Percentiles rank a stretch among this genome's conserved stretches.
Evolutionary conservation across 2,329 filamentous ascomycete genomes (phyloP).

Genomic region (Alternaria sp.): DNA sequence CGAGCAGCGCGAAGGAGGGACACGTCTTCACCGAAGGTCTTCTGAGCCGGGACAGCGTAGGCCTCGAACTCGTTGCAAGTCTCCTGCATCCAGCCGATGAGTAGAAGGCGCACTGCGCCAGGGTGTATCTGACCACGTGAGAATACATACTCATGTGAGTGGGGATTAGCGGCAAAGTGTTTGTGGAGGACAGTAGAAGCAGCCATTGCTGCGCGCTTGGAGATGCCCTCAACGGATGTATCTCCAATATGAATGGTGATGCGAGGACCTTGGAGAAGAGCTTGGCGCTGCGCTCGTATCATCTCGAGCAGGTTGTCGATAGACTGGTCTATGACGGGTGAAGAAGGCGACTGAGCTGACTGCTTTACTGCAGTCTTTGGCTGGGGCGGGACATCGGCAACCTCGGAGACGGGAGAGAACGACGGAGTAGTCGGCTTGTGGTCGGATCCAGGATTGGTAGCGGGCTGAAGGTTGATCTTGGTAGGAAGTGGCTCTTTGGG

Average conservation of each 20-base stretch:
- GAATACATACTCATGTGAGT: slow-evolving; percentile 7
- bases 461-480: background rate
- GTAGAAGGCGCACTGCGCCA: slow-evolving; percentile 9
- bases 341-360: background rate
- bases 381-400: background rate
- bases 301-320: slow-evolving; percentile 10
- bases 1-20: slow-evolving; percentile 14
- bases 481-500: background rate
- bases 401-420: background rate
- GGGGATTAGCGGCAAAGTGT: slow-evolving; percentile 13
- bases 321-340: slow-evolving; percentile 2
- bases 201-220: slow-evolving; percentile 24
- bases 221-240: background rate
- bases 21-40: slow-evolving; percentile 10
- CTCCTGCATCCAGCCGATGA: slow-evolving; percentile 11
- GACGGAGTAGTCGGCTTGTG: background rate
- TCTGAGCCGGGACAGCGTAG: background rate
- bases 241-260: slow-evolving; percentile 15
- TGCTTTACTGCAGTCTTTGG: background rate
- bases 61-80: slow-evolving; percentile 14
- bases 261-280: slow-evolving; percentile 8
- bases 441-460: background rate
- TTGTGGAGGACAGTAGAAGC: slow-evolving; percentile 12
- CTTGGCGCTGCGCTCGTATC: slow-evolving; percentile 13
- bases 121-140: background rate